A percentile compares a stretch with the other conserved stretches of the same genome.
Conservation (phyloP, 768 basidiomycete genomes). For the Calocybe gangraenosa region DNA sequence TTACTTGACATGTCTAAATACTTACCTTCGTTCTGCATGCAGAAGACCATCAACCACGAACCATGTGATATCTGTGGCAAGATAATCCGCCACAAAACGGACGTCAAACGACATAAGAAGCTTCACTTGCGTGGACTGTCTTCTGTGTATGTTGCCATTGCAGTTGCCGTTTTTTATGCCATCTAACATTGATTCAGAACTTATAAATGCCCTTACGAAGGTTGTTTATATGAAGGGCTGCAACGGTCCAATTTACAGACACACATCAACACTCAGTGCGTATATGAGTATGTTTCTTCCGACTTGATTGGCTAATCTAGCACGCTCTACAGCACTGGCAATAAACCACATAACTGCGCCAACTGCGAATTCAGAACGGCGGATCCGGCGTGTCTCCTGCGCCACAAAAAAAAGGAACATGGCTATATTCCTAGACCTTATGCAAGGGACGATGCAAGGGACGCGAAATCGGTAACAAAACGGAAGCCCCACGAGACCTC, state of each 20-base stretch:
- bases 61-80: conserved; percentile 17
- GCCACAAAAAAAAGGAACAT: conserved; percentile 28
- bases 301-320: not conserved
- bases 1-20: too few species aligned
- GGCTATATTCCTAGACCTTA: conserved; percentile 14
- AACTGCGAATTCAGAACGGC: conserved; percentile 23
- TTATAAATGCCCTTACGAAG: conserved; percentile 22
- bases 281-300: not conserved
- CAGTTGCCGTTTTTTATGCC: not conserved
- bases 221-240: conserved; percentile 24
- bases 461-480: too few species aligned
- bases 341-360: conserved; percentile 23
- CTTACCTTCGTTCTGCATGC: not conserved
- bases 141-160: conserved; percentile 10
- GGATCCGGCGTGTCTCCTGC: conserved; percentile 26
- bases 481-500: too few species aligned
- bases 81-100: conserved; percentile 18
- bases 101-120: conserved; percentile 16
- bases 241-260: conserved; percentile 29
- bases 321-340: conserved; percentile 20
- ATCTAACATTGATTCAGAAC: conserved; percentile 17
- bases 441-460: too few species aligned
- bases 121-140: conserved; percentile 13
- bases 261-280: conserved; percentile 29
- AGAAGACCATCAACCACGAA: conserved; percentile 18